Evolutionary conservation across 345 rosid genomes (phyloP).

Genomic region (rapeseed (Brassica napus)): Da-Ae NC_063448.1:10747501-10748000

Average conservation of each 20-base stretch:
- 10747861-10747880: constrained; percentile 65
- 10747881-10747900: constrained; percentile 57
- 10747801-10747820: constrained; percentile 46
- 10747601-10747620: neutral
- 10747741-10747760: constrained; percentile 52
- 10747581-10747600: neutral
- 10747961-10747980: constrained; percentile 69
- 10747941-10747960: constrained; percentile 65
- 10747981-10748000: constrained; percentile 48
- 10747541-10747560: neutral
- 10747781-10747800: constrained; percentile 58
- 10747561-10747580: neutral
- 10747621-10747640: neutral
- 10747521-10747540: neutral
- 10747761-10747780: constrained; percentile 56
- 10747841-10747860: constrained; percentile 80
- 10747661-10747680: constrained; percentile 18
- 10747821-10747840: constrained; percentile 81
- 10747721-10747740: constrained; percentile 72
- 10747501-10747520: neutral
- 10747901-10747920: constrained; percentile 76
- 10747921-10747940: constrained; percentile 63
- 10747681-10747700: constrained; percentile 22
- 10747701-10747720: constrained; percentile 20
- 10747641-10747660: neutral